Evolutionary conservation across 257 asterid genomes (phyloP).

Genomic region (Fraxinus excelsior): DNA sequence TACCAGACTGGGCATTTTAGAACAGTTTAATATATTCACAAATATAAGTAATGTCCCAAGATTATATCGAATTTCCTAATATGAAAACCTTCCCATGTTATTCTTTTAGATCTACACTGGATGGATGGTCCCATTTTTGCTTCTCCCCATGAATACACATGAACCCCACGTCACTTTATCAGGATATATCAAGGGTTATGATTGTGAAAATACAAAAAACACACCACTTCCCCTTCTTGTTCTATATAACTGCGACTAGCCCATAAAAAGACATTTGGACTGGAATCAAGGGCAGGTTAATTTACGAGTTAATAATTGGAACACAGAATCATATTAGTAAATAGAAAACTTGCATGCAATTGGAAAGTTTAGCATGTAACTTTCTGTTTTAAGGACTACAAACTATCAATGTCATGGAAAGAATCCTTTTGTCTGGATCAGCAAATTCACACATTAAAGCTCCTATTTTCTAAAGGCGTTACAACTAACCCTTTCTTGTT

Average conservation of each 20-base stretch:
- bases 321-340: background rate
- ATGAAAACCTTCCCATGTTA: too few relatives aligned
- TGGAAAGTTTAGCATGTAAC: background rate
- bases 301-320: background rate
- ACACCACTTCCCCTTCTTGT: background rate
- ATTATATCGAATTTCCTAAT: too few relatives aligned
- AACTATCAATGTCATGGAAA: background rate
- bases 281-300: background rate
- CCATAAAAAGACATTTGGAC: background rate
- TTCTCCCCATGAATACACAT: background rate
- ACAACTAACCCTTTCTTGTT: background rate
- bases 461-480: background rate
- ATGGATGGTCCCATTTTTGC: background rate
- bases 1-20: background rate
- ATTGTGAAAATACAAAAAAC: background rate
- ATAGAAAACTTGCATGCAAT: background rate
- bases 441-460: background rate
- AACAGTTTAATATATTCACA: background rate
- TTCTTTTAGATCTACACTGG: background rate
- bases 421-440: background rate
- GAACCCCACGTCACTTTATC: background rate
- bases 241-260: background rate
- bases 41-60: too few relatives aligned
- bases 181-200: background rate
- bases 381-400: background rate